phyloP scores from a whole-genome alignment of 345 rosid species.

The Garcia nutans region DNA sequence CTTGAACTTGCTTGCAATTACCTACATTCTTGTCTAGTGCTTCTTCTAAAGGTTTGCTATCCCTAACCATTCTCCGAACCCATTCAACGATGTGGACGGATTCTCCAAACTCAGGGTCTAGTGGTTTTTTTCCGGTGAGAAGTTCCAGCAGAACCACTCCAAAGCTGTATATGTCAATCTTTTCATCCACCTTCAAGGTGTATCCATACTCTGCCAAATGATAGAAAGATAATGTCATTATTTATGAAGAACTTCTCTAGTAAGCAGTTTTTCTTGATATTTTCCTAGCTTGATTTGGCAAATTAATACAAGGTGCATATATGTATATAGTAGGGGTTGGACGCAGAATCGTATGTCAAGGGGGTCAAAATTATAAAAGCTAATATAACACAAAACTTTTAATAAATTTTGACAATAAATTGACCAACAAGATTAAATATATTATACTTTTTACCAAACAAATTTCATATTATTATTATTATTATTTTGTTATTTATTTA shows the following conservation, averaged over 20 bases:
- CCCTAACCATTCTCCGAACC: constrained; percentile 64
- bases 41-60: constrained; percentile 59
- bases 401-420: too few species aligned
- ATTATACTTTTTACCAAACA: too few species aligned
- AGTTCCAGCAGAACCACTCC: constrained; percentile 89
- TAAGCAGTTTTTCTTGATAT: too few species aligned
- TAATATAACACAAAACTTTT: too few species aligned
- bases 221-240: not conserved
- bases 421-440: too few species aligned
- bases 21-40: constrained; percentile 69
- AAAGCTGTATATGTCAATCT: constrained; percentile 86
- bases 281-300: too few species aligned
- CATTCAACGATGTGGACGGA: constrained; percentile 67
- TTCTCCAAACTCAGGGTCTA: constrained; percentile 73
- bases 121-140: constrained; percentile 62
- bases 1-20: constrained; percentile 79
- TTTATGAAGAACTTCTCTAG: not conserved
- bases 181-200: constrained; percentile 89
- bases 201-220: constrained; percentile 74
- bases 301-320: too few species aligned
- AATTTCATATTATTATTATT: too few species aligned
- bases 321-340: too few species aligned
- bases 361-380: too few species aligned
- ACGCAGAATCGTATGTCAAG: too few species aligned
- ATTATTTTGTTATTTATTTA: too few species aligned